These are phyloP conservation scores for Leccinum uliginosum DNA, from an alignment of 768 basidiomycete species.

Conservation along the genomic window DNA sequence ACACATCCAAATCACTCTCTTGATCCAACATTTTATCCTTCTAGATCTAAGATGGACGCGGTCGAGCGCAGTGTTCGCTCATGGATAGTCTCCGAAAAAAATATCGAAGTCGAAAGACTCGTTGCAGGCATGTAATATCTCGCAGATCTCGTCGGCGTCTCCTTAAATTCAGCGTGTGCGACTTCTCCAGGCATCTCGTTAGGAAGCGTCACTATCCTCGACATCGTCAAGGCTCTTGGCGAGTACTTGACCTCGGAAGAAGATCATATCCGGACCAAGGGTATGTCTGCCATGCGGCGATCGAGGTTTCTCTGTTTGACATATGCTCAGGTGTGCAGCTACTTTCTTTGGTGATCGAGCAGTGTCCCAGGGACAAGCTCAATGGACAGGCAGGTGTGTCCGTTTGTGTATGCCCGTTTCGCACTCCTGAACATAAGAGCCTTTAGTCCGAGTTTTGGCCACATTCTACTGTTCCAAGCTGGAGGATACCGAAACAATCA, in stretches of 20 bases:
- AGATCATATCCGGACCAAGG: constrained; percentile 72
- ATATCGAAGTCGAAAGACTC: constrained; percentile 54
- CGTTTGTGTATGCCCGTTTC: neutral
- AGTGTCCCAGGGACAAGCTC: constrained; percentile 56
- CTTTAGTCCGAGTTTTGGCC: constrained; percentile 72
- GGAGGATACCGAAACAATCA: constrained; percentile 79
- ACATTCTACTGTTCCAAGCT: constrained; percentile 84
- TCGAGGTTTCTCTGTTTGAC: neutral
- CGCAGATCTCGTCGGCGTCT: neutral
- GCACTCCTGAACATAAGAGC: neutral
- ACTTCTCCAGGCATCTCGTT: neutral
- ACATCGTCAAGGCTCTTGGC: constrained; percentile 82
- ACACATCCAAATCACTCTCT: neutral
- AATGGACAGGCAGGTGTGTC: constrained; percentile 78
- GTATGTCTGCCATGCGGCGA: constrained; percentile 35
- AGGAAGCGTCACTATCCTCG: constrained; percentile 59
- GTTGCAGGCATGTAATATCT: constrained; percentile 48
- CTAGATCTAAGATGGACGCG: constrained; percentile 32
- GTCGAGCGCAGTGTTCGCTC: constrained; percentile 58
- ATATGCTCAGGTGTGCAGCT: constrained; percentile 69
- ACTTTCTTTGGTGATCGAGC: constrained; percentile 64
- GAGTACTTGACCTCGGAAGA: constrained; percentile 88
- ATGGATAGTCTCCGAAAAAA: constrained; percentile 65
- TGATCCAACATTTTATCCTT: neutral
- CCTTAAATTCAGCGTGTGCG: neutral